Base-by-base conservation (phyloP, 495 filamentous ascomycete species). In the Cenococcum geophilum region DNA sequence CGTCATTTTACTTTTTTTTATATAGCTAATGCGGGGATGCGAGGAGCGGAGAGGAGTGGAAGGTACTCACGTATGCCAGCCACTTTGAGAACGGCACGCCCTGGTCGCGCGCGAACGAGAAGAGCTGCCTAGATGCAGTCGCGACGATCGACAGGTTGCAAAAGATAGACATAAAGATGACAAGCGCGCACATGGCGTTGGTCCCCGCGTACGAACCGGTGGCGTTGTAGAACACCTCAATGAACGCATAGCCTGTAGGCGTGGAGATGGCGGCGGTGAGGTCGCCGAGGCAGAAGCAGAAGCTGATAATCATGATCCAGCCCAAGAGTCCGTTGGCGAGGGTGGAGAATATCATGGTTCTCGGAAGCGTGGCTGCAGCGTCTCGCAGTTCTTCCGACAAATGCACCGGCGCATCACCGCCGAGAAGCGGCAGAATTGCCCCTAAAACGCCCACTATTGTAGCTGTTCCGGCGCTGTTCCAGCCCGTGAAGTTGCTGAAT, bases 121-220 rank as follows among this genome's bases (percentile, higher is more conserved):
- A 85, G 0, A 83, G 73, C 70, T 84, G 82, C 0, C 82, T 75
- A 16, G 81, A 83, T 11, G 80, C 77, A 0, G 81, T 82, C 9
- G 82, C 78, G n/a, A 82, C 78, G 58, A 79, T 76, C 57, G 76
- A 81, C 57, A 84, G 76, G 1, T 77, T 76, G 18, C 78, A 77
- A 23, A 74, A 76, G 14, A 77, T 74, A 4, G 79, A 64, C 5
- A 80, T 75, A 10, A 86, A 60, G 8, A 80, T 70, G 37, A 83
- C 66, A 21, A 84, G 75, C 10, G 71, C 71, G 1, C 77, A 79
- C 74, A 83, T 77, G 21, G 75, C 73, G 37, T 76, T 78, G 5
- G 78, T 77, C 0, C 71, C 82, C 10, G 74, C 73, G 27, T 32
- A 32, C 50, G 68, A 77, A 1, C 74, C 61, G 0, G 79, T 80